Conservation (phyloP, 768 basidiomycete species). For the Lyophyllum atratum region DNA sequence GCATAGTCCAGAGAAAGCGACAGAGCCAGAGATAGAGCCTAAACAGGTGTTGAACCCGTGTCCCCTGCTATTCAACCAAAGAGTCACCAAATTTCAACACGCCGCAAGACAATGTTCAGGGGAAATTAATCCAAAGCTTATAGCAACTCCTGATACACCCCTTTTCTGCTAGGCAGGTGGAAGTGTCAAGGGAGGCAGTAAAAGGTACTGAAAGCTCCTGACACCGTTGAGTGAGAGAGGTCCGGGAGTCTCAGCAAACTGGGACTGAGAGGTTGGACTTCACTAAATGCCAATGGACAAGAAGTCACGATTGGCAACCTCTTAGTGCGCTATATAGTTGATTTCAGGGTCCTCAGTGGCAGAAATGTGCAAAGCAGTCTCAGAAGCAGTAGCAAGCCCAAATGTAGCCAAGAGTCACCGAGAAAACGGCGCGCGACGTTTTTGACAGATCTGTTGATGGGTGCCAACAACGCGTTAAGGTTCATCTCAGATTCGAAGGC, state of each 20-base stretch:
- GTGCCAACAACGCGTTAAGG: not conserved
- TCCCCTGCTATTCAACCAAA: not conserved
- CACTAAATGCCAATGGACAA: slow-evolving; percentile 4
- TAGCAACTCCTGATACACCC: not conserved
- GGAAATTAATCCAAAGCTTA: not conserved
- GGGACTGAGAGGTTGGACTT: slow-evolving; percentile 8
- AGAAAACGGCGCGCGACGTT: not conserved
- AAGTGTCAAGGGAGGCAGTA: not conserved
- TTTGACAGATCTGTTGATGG: not conserved
- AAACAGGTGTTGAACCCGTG: slow-evolving; percentile 12
- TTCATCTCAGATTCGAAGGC: not conserved
- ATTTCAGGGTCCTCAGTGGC: not conserved
- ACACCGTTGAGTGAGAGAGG: slow-evolving; percentile 6
- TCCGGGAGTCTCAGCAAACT: slow-evolving; percentile 7
- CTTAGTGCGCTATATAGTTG: not conserved
- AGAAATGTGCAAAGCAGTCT: not conserved
- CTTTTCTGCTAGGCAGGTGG: not conserved
- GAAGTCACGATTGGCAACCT: slow-evolving; percentile 1
- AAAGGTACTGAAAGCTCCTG: not conserved
- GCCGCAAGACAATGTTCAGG: not conserved
- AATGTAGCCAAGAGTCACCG: not conserved
- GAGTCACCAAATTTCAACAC: not conserved
- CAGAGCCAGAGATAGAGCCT: not conserved
- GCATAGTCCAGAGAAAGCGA: not conserved
- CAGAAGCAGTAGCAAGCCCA: not conserved